Conservation (phyloP, 169 alveolate genomes). For the Babesia gibsoni region DNA sequence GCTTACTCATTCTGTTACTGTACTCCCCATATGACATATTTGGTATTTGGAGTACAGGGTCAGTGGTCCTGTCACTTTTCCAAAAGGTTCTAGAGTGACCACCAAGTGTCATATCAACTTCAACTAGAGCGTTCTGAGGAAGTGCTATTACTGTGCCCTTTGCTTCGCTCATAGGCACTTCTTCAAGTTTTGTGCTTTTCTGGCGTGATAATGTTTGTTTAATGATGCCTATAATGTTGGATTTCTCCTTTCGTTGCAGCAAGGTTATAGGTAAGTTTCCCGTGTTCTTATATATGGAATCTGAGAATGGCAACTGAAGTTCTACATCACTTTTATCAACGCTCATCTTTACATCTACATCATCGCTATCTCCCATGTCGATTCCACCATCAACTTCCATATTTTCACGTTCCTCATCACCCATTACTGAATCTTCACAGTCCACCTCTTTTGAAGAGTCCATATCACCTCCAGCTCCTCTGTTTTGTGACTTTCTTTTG, state of each 20-base stretch:
- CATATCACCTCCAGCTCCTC: neutral
- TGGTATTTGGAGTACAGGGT: slow-evolving; percentile 7
- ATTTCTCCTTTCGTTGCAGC: neutral
- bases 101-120: slow-evolving; percentile 3
- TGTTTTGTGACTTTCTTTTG: neutral
- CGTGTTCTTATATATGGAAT: neutral
- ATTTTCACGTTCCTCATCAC: too few relatives aligned
- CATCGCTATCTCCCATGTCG: neutral
- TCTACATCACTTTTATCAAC: too few relatives aligned
- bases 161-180: neutral
- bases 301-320: neutral
- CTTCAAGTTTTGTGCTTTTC: neutral
- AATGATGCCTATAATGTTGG: neutral
- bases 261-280: neutral
- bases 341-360: too few relatives aligned
- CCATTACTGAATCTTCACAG: too few relatives aligned
- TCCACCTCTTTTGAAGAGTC: too few relatives aligned
- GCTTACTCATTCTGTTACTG: slow-evolving; percentile 55
- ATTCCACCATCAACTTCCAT: neutral
- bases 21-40: slow-evolving; percentile 39
- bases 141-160: neutral
- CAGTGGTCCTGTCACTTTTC: slow-evolving; percentile 4
- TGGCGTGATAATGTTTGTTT: neutral
- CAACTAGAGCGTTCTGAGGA: slow-evolving; percentile 16
- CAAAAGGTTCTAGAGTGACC: neutral